Conservation (phyloP, 495 filamentous ascomycete genomes). For the Hypoxylon fragiforme region DNA sequence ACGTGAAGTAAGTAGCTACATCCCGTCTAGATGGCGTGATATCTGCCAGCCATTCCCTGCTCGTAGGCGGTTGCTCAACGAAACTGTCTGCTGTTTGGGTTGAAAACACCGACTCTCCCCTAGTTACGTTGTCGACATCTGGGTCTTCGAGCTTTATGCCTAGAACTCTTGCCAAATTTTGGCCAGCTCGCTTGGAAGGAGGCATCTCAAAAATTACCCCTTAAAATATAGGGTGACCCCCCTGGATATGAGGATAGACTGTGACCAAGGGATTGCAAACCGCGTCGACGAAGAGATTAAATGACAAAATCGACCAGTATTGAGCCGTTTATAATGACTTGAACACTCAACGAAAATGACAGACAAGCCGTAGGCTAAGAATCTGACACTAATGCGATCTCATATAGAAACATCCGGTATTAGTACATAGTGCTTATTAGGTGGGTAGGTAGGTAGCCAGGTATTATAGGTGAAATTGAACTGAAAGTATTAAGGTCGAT, state of each 20-base stretch:
- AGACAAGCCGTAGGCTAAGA: background rate
- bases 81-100: slow-evolving; percentile 76
- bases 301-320: no score
- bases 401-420: background rate
- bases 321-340: no score
- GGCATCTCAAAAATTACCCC: slow-evolving; percentile 21
- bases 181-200: slow-evolving; percentile 56
- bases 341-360: no score
- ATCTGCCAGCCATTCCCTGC: slow-evolving; percentile 68
- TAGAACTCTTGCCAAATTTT: slow-evolving; percentile 74
- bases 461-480: background rate
- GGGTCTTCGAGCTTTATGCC: slow-evolving; percentile 81
- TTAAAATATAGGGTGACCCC: background rate
- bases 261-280: no score
- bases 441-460: background rate
- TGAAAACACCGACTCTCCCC: slow-evolving; percentile 81
- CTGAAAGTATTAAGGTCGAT: background rate
- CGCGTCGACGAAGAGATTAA: no score
- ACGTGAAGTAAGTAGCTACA: slow-evolving; percentile 60
- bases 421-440: background rate
- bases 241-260: no score
- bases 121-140: slow-evolving; percentile 58
- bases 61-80: slow-evolving; percentile 79
- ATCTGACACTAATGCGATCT: background rate
- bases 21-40: slow-evolving; percentile 60